Base-by-base conservation (phyloP, 2,329 filamentous ascomycete species). In the Cladosporium austrohemisphaericum region DNA sequence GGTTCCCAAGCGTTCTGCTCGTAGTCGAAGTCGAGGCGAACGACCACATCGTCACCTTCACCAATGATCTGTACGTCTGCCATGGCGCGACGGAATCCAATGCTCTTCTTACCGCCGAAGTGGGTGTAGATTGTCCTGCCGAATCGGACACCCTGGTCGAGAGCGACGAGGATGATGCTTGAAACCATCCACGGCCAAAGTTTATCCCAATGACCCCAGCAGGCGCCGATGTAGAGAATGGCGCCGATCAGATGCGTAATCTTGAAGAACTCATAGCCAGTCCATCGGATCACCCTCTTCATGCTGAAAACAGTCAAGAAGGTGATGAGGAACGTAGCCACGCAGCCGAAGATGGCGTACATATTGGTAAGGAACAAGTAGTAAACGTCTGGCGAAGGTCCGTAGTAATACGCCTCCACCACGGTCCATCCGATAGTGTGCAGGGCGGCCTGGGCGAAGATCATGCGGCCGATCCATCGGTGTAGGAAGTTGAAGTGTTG, bases 401-500 rank as follows among this genome's bases (percentile, higher is more conserved):
- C 79, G 63, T 90, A 90, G 0, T 89, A 71, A 19, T 71, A 70
- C 1, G 74, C 74, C 66, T 89, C 82, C 36, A 89, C 70, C 35
- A 90, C 62, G 20, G 76, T 79, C 86, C 86, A 90, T 47, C 74
- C 77, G 20, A 90, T 75, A 1, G 85, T 88, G 63, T 91, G 86
- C 1, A 90, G 65, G 8, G 75, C 68, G 2, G 80, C 77, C 62
- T 90, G 86, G 0, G 80, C 63, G 47, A 87, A 78, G 55, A 91
- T 88, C 59, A 90, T 75, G 53, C 85, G 84, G 5, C 86, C 86
- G 0, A 84, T 70, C 86, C 86, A 90, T 25, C 85, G 81, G 64
- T 89, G 86, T 16, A 90, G 70, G 61, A 90, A 90, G 66, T 86
- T 84, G 74, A 90, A 88, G 59, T 78, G 80, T 57, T 89, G 85